Evolutionary conservation across 192 early-diverging fungal genomes (phyloP), one percentile per base, ranked within the genome.

Genomic region (Entrophospora sp.): DNA sequence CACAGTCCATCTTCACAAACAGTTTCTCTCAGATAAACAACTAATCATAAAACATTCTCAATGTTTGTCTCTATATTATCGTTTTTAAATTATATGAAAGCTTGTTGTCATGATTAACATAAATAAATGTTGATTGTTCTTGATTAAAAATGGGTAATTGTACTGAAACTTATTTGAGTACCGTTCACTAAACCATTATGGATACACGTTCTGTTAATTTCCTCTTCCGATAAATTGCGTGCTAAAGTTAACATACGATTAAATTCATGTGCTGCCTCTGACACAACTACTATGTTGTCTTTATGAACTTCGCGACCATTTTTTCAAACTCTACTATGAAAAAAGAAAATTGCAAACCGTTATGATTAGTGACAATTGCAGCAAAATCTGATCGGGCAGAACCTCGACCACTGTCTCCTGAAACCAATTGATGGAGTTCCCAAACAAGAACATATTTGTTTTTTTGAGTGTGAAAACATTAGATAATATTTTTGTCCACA

Each of bases 401-500:
- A 40, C 51, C 64, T 56, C 35, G 3, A 43, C 64, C 35, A 56
- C 45, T 51, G 25, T 66, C 44, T 30, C 64, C 48, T 25, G 64
- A 44, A 66, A 66, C 55, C 30, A 55, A 32, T 40, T 66, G 64
- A 8, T 66, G 64, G 3, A 55, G 24, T 56, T 66, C 64, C 64
- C 64, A 66, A 56, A 55, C 64, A 40, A 51, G 64, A 66, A 66
- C 40, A 55, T 24, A 53, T 56, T 55, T 13, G 27, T 52, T 52
- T 35, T 52, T 32, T 64, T 25, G 7, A 64, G 46, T 0, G 7
- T 48, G 37, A 55, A 55, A 56, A 38, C 35, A 43, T 34, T 43
- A 62, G 61, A 62, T 3, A 62, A 62, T 24, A 66, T 66, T 44
- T 55, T 66, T 40, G 64, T 52, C 64, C 64, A 66, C n/a, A 66